Conservation (phyloP, 495 filamentous ascomycete genomes). For the Penicillium alfredii region DNA sequence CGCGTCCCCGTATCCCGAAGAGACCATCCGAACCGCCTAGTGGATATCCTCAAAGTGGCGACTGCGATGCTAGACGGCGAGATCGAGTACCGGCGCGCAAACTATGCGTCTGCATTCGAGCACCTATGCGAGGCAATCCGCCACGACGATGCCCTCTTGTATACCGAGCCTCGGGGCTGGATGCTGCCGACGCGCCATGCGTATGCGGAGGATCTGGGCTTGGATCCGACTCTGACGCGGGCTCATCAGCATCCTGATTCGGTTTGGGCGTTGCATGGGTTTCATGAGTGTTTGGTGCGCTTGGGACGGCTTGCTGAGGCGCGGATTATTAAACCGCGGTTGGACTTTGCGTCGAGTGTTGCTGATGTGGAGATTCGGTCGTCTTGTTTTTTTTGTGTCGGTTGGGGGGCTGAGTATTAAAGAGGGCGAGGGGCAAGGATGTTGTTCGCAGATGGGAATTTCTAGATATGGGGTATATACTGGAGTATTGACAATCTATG, state of each 20-base stretch:
- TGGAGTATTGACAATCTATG: too few relatives aligned
- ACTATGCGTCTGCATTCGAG: constrained; percentile 48
- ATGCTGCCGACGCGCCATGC: constrained; percentile 65
- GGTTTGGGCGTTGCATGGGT: constrained; percentile 64
- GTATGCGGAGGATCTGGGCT: constrained; percentile 57
- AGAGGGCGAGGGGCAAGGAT: too few relatives aligned
- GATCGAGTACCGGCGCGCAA: constrained; percentile 54
- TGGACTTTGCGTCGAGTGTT: constrained; percentile 45
- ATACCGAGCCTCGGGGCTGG: constrained; percentile 66
- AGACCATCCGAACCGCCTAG: constrained; percentile 57
- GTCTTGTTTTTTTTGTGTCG: constrained; percentile 62
- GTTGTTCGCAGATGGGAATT: too few relatives aligned
- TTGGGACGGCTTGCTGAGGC: constrained; percentile 49
- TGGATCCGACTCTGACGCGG: constrained; percentile 49
- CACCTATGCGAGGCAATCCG: constrained; percentile 47
- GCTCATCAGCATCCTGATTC: constrained; percentile 58
- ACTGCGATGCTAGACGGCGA: constrained; percentile 62
- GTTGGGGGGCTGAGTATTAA: too few relatives aligned
- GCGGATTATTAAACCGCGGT: constrained; percentile 39
- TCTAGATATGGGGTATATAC: too few relatives aligned
- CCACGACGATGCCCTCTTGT: constrained; percentile 51
- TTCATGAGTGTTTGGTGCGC: constrained; percentile 55
- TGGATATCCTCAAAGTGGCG: constrained; percentile 51
- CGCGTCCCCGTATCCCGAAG: constrained; percentile 37
- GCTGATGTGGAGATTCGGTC: constrained; percentile 54